Evolutionary conservation across 345 rosid genomes (phyloP), one percentile per base, ranked within the genome.

Genomic region (Odontarrhena argentea): DNA sequence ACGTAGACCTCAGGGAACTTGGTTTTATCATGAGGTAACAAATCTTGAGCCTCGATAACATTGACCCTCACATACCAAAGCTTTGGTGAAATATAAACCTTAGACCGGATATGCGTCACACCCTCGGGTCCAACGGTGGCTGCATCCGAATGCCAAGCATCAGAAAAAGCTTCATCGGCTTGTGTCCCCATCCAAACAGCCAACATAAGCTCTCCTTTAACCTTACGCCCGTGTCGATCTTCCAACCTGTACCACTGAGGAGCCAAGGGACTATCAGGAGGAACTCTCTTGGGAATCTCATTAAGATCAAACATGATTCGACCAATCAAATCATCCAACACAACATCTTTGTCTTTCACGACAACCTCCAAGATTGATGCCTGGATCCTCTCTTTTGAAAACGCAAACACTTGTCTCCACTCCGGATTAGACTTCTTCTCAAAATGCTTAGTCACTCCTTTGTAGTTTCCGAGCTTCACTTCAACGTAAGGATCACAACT

Each of bases 111-210:
- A 55, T 80, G 76, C 1, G 79, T 60, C 55, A 91, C 83, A 8
- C 82, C 84, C 22, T 81, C 91, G 3, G 72, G 74, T 34, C 91
- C 87, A 43, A 86, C 87, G 0, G 91, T 73, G 52, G 87, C 92
- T 13, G 99, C 99, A 83, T 94, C 97, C 0, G 99, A 94, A 62
- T 94, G 99, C 97, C 99, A 94, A 9, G 97, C 92, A 62, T 94
- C 96, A 1, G 96, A 85, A 60, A 93, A 93, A 14, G 97, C 91
- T 79, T 93, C 98, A 46, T 93, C 98, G 0, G 98, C 98, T 76
- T 91, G 99, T 55, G 99, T 94, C 59, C 99, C 99, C 95, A 88
- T 94, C 99, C 99, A 94, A 59, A 91, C 90, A 35, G 99, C 99
- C 63, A 94, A 75, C 99, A 94, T 94, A 63, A 94, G 74, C 77